phyloP scores from a whole-genome alignment of 306 rosid genomes.

The Cucurbita ficifolia region DNA sequence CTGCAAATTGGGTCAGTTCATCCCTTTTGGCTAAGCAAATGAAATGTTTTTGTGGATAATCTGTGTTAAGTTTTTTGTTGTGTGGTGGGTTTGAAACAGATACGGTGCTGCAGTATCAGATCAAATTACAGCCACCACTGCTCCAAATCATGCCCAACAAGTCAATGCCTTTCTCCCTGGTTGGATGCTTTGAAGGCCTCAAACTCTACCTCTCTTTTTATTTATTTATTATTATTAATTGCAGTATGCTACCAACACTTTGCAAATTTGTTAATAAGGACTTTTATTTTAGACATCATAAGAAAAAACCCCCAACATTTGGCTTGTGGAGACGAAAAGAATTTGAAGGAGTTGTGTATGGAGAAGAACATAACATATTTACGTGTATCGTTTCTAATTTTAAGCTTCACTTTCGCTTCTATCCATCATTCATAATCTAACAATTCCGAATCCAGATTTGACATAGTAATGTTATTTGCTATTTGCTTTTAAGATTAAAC shows the following conservation, averaged over 20 bases:
- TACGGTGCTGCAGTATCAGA: constrained; percentile 36
- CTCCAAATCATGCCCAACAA: constrained; percentile 50
- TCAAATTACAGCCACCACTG: constrained; percentile 43
- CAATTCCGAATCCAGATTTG: no score
- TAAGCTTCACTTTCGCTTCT: no score
- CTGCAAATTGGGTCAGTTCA: constrained; percentile 32
- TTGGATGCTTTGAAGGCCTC: constrained; percentile 58
- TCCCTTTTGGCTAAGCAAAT: not conserved
- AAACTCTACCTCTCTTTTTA: not conserved
- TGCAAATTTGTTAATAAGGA: constrained; percentile 5
- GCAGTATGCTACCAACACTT: not conserved
- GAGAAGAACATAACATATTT: not conserved
- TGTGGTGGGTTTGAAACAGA: constrained; percentile 15
- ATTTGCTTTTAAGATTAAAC: no score
- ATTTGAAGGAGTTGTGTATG: not conserved
- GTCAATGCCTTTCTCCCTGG: constrained; percentile 73
- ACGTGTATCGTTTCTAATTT: not conserved
- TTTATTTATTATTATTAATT: not conserved
- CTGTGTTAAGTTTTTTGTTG: not conserved
- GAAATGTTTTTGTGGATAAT: not conserved
- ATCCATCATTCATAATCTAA: no score
- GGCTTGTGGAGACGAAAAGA: not conserved
- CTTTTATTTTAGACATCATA: not conserved
- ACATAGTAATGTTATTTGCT: no score
- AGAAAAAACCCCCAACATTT: not conserved